These are phyloP conservation scores for Trichoderma gamsii DNA, from an alignment of 495 filamentous ascomycete species.

Conservation along the genomic window DNA sequence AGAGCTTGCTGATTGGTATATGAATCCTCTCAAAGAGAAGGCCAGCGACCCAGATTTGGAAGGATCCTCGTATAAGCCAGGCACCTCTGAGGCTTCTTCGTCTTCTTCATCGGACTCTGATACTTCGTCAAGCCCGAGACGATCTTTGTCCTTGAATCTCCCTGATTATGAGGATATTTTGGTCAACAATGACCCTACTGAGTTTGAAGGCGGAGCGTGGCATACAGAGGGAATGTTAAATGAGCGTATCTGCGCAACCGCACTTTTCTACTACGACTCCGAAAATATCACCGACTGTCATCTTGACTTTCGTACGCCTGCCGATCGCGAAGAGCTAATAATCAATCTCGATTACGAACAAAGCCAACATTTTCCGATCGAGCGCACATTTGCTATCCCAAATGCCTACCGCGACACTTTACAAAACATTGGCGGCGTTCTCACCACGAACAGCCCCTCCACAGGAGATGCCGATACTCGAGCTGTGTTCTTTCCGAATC, in stretches of 20 bases:
- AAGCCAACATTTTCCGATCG: constrained; percentile 20
- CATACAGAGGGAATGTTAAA: constrained; percentile 53
- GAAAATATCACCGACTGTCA: constrained; percentile 53
- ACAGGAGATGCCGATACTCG: constrained; percentile 24
- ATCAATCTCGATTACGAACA: constrained; percentile 21
- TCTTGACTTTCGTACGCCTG: constrained; percentile 45
- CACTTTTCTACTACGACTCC: constrained; percentile 56
- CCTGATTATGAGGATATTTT: background rate
- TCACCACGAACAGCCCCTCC: constrained; percentile 19
- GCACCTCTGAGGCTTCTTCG: background rate
- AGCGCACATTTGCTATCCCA: constrained; percentile 23
- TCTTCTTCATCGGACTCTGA: background rate
- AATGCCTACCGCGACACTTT: constrained; percentile 19
- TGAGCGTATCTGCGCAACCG: constrained; percentile 52
- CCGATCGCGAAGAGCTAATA: constrained; percentile 14
- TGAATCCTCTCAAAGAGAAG: background rate
- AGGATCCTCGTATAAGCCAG: background rate
- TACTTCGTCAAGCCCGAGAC: background rate
- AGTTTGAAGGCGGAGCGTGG: constrained; percentile 29
- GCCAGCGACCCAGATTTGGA: background rate
- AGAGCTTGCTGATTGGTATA: constrained; percentile 5
- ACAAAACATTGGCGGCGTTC: constrained; percentile 31
- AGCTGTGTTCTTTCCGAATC: constrained; percentile 38
- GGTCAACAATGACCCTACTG: background rate
- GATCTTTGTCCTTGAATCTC: background rate